Percentiles rank a stretch among this genome's conserved stretches.
These are phyloP conservation scores for Iberis pinnata DNA, from an alignment of 345 rosid genomes.

Conservation along the genomic window DNA sequence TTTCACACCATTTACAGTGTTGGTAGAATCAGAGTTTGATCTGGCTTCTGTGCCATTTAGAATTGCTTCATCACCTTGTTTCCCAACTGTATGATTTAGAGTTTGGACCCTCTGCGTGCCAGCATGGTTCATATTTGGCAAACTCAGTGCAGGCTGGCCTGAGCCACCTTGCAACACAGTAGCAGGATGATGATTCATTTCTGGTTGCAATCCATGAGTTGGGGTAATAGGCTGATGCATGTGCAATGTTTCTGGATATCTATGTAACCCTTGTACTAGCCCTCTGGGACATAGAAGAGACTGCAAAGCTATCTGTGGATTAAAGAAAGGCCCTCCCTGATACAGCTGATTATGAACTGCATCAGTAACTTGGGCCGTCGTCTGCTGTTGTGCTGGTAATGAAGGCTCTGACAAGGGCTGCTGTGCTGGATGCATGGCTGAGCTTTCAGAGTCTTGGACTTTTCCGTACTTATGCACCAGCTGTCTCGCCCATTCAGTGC, in stretches of 20 bases:
- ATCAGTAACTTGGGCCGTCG: no score
- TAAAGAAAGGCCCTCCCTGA: no score
- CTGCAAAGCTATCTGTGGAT: no score
- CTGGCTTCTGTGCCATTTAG: background rate
- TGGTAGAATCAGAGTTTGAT: background rate
- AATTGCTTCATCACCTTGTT: background rate
- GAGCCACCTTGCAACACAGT: background rate
- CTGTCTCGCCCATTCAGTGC: no score
- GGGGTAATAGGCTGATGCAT: no score
- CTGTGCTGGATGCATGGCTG: conserved; percentile 37
- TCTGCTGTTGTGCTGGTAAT: background rate
- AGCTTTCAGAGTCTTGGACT: conserved; percentile 34
- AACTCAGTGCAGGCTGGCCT: background rate
- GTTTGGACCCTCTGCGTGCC: background rate
- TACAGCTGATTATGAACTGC: no score
- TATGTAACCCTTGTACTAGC: no score
- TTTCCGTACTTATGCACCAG: conserved; percentile 34
- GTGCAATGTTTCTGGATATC: no score
- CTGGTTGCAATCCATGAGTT: no score
- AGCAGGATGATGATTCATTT: no score
- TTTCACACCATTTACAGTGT: background rate
- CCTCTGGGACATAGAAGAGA: background rate
- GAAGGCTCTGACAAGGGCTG: conserved; percentile 33
- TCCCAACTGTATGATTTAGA: background rate
- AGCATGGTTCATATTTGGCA: background rate